Percentiles rank a stretch among this genome's conserved stretches.
phyloP scores from a whole-genome alignment of 1,284 basidiomycete species.

The Ganoderma multipileum region DNA sequence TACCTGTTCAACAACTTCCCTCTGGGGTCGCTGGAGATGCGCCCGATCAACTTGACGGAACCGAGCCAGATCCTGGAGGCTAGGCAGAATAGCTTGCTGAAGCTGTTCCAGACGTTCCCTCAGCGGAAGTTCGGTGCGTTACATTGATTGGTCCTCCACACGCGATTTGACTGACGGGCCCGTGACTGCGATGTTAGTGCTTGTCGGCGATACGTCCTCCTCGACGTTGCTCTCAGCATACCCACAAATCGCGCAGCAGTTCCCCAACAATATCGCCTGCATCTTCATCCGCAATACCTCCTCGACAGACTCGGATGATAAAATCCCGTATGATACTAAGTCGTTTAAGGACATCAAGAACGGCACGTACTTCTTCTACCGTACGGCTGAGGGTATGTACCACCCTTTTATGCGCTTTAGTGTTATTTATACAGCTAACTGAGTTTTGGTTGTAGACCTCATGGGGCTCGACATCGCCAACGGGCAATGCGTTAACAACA shows the following conservation, averaged over 20 bases:
- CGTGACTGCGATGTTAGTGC: constrained; percentile 24
- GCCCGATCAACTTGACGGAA: constrained; percentile 41
- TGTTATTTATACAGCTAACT: neutral
- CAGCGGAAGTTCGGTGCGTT: constrained; percentile 38
- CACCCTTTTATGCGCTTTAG: neutral
- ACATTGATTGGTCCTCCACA: neutral
- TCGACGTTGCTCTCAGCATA: constrained; percentile 41
- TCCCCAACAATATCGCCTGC: constrained; percentile 40
- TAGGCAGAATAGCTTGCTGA: constrained; percentile 37
- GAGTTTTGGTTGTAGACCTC: constrained; percentile 29
- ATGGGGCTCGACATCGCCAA: constrained; percentile 32
- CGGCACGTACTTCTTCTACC: constrained; percentile 41
- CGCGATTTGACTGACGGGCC: neutral
- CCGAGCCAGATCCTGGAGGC: constrained; percentile 40
- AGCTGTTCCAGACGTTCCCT: constrained; percentile 42
- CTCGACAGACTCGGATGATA: constrained; percentile 41
- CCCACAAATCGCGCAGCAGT: constrained; percentile 39
- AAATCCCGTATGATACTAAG: constrained; percentile 40
- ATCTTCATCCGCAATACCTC: constrained; percentile 43
- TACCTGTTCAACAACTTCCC: constrained; percentile 42
- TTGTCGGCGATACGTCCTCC: constrained; percentile 41
- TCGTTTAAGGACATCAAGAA: constrained; percentile 39
- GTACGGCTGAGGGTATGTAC: constrained; percentile 35
- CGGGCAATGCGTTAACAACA: constrained; percentile 36
- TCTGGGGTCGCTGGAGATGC: constrained; percentile 41